Evolutionary conservation across 108 stramenopile genomes (phyloP).

Genomic region (Asterionellopsis glacialis): DNA sequence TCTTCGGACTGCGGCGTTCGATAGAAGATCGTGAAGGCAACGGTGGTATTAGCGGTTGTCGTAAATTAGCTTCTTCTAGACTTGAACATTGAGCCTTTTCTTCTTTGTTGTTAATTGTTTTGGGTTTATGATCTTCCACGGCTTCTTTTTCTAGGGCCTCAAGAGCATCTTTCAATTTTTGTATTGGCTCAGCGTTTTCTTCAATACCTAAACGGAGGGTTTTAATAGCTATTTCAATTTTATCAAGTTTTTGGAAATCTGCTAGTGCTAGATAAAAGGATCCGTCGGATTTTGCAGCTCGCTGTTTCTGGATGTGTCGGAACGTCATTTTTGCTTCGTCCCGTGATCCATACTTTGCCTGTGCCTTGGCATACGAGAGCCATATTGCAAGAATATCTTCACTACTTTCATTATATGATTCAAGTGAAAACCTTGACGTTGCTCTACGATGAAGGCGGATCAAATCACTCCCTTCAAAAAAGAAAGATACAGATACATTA

Average conservation of each 20-base stretch:
- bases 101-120: no score
- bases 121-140: no score
- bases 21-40: neutral
- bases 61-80: neutral
- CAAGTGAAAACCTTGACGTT: conserved; percentile 54
- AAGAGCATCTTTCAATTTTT: conserved; percentile 3
- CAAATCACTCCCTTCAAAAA: conserved; percentile 29
- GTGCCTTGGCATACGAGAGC: conserved; percentile 51
- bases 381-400: conserved; percentile 49
- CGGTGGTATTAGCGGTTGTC: neutral
- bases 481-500: neutral
- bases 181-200: conserved; percentile 3
- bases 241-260: conserved; percentile 10
- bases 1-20: neutral
- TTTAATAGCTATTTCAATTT: neutral
- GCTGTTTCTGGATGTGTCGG: conserved; percentile 39
- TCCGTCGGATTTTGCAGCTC: conserved; percentile 5
- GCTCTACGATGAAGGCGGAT: conserved; percentile 66
- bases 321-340: conserved; percentile 45
- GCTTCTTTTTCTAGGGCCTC: neutral
- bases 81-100: neutral
- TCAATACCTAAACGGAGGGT: conserved; percentile 1
- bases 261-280: conserved; percentile 32
- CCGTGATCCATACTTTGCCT: conserved; percentile 21
- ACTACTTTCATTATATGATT: neutral